These are phyloP conservation scores for Enterocytospora artemiae DNA, from an alignment of 371 early-diverging fungal genomes.

Conservation along the genomic window DNA sequence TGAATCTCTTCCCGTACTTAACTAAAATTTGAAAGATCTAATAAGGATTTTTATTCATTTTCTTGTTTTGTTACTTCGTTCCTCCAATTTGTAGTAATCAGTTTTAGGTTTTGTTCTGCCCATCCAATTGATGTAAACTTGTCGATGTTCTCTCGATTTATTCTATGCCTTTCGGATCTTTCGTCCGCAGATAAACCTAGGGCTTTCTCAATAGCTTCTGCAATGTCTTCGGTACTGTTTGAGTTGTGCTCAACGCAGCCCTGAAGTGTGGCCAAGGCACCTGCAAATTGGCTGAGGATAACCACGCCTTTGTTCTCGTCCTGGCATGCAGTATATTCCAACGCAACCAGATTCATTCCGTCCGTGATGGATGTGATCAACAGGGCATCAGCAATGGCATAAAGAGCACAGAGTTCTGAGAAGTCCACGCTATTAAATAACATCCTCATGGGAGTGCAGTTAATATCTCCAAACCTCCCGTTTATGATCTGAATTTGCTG, in stretches of 20 bases:
- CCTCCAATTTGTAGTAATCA: background rate
- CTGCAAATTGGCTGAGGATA: slow-evolving; percentile 92
- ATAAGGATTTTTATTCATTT: background rate
- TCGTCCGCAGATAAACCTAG: slow-evolving; percentile 74
- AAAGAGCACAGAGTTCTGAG: slow-evolving; percentile 83
- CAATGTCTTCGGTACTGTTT: slow-evolving; percentile 87
- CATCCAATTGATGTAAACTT: slow-evolving; percentile 94
- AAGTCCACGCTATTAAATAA: slow-evolving; percentile 85
- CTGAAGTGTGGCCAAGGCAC: slow-evolving; percentile 88
- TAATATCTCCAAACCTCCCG: slow-evolving; percentile 80
- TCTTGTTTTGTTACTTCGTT: background rate
- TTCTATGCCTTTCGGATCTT: slow-evolving; percentile 71
- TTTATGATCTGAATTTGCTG: slow-evolving; percentile 88
- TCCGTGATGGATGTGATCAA: slow-evolving; percentile 89
- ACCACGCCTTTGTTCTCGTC: slow-evolving; percentile 81
- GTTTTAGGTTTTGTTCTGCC: slow-evolving; percentile 61
- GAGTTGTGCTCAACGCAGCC: slow-evolving; percentile 91
- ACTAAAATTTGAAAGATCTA: too few relatives aligned
- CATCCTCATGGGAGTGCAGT: slow-evolving; percentile 81
- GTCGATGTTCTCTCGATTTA: slow-evolving; percentile 76
- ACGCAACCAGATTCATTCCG: slow-evolving; percentile 96
- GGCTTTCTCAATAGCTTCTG: slow-evolving; percentile 74
- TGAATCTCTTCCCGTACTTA: too few relatives aligned
- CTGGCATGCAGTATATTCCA: slow-evolving; percentile 84
- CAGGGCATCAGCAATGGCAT: slow-evolving; percentile 83